Base-by-base conservation (phyloP, 176 grass and related monocot species). In the Rhynchospora pubera region DNA sequence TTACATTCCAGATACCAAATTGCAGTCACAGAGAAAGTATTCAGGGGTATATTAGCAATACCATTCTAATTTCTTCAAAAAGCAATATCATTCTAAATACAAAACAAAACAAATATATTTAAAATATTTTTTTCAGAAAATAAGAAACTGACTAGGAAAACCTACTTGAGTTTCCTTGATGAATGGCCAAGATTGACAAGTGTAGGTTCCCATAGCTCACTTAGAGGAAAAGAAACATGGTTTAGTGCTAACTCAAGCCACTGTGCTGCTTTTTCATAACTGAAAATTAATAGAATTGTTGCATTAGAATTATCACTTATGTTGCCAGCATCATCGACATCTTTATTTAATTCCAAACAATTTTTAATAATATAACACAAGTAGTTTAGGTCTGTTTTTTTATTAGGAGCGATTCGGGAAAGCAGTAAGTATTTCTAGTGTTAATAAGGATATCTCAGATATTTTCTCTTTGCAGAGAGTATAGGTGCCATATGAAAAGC, bases 151-250 rank as follows among this genome's bases (percentile, higher is more conserved):
- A 6, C 51, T 55, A 28, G 43, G 9, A 68, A 79, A 55, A 83
- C 52, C 80, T 98, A 95, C 96, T 93, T 95, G 56, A 99, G 87
- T 82, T 98, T 99, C 42, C 92, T 85, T 57, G 91, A 82, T 43
- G 88, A 84, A 84, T 99, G 92, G 39, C 89, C 96, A 77, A 99
- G 89, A 89, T 99, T 99, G 82, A 99, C 96, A 84, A 99, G 88
- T 85, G 96, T 99, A 84, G 96, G 89, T 80, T 99, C 96, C 96
- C 91, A 99, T 88, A 95, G 92, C 78, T 99, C 96, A 79, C 87
- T 93, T 63, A 90, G 21, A 65, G 92, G 91, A 65, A 89, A 91
- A 84, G 96, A 80, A 55, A 89, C 78, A 88, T 82, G 77, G 62
- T 88, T 87, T 28, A 98, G 61, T 77, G 96, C 88, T 60, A 93